These are phyloP conservation scores for Inga leiocalycina DNA, from an alignment of 306 rosid genomes.

Conservation along the genomic window DNA sequence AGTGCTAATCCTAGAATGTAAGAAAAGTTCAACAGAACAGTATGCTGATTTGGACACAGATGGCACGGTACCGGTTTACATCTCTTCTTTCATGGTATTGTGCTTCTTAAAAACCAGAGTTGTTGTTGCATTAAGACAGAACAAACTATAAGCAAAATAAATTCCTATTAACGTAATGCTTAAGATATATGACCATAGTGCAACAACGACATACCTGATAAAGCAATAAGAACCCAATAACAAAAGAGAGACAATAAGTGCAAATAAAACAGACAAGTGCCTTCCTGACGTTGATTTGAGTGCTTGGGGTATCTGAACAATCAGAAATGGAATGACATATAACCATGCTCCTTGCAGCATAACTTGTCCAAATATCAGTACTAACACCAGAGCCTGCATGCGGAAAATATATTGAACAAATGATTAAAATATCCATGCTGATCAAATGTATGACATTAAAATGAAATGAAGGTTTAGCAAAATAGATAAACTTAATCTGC, in stretches of 20 bases:
- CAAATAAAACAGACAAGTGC: conserved; percentile 75
- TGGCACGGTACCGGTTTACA: no score
- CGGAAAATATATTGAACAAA: conserved; percentile 12
- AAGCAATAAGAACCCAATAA: conserved; percentile 70
- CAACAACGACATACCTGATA: conserved; percentile 67
- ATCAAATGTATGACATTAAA: conserved; percentile 5
- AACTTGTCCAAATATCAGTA: conserved; percentile 91
- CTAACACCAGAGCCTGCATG: conserved; percentile 91
- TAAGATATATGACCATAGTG: not conserved
- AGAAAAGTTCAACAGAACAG: conserved; percentile 2
- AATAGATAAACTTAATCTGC: not conserved
- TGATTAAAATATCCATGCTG: conserved; percentile 9
- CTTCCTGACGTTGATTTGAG: conserved; percentile 74
- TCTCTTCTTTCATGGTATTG: not conserved
- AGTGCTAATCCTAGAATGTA: not conserved
- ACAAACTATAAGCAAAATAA: not conserved
- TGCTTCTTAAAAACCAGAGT: not conserved
- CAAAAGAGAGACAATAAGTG: conserved; percentile 58
- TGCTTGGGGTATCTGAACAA: conserved; percentile 86
- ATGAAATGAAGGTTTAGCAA: conserved; percentile 17
- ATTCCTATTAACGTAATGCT: not conserved
- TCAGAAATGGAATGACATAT: conserved; percentile 69
- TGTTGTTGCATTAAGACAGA: not conserved
- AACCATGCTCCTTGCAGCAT: conserved; percentile 83
- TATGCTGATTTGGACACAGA: no score